Base-by-base conservation (phyloP, 495 filamentous ascomycete genomes). In the Xylaria castorea region DNA sequence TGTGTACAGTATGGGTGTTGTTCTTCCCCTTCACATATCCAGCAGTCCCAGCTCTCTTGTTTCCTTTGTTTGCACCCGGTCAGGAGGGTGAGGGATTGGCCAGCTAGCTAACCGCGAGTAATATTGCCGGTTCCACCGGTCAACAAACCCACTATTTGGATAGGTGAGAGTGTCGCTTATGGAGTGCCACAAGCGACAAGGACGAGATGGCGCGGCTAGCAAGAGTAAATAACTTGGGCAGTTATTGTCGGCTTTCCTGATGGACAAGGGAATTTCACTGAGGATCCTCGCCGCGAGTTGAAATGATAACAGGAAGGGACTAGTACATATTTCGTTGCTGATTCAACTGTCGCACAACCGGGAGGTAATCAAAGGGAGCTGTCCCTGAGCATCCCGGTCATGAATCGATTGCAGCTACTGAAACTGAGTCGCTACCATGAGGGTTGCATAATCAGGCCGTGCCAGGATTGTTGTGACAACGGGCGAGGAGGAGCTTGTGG, bases 331-430 rank as follows among this genome's bases (percentile, higher is more conserved):
- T 75, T 72, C 71, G 76, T 72, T 76, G 75, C 74, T 74, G 75
- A 78, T 76, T 73, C 75, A 71, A 78, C 78, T 64, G 76, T 80
- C 69, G 75, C 66, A 80, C 74, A 78, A 76, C 25, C 20, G 22
- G 70, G 12, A 66, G 70, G 70, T 55, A 53, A 74, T 75, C 71
- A 76, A 76, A 76, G 60, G 64, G 55, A 66, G 32, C 12, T 72
- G 61, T 53, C 64, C 16, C 53, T 58, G 50, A n/a, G 68, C 51
- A 30, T 66, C 68, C 68, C 70, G 65, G 71, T 66, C 36, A 60
- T 32, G 65, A 36, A 60, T 73, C 72, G 73, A 74, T 69, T 77
- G 71, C 74, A 67, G 63, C 71, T 73, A 79, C 75, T 68, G 58
- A 65, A 60, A 72, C 71, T 62, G 51, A 70, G 65, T 68, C 73